A percentile compares a stretch with the other conserved stretches of the same genome.
Conservation (phyloP, 805 yeast genomes). For the Metschnikowia lochheadii region DNA sequence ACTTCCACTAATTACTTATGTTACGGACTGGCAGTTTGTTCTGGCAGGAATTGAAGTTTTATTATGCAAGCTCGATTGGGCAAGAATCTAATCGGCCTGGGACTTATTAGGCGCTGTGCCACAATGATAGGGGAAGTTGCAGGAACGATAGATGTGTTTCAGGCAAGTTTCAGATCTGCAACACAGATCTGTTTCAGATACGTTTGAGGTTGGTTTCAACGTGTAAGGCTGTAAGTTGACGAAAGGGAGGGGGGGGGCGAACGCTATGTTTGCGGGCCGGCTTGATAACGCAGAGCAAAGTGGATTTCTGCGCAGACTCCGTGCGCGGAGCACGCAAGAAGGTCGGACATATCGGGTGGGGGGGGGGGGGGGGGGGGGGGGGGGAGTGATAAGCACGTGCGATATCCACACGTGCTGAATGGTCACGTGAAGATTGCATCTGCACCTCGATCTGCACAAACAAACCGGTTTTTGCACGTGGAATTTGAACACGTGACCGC, state of each 20-base stretch:
- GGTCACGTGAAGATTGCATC: not conserved
- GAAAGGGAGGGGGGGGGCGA: not conserved
- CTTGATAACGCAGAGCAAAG: conserved; percentile 2
- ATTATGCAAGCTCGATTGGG: too few species aligned
- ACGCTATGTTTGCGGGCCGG: not conserved
- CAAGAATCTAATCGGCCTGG: too few species aligned
- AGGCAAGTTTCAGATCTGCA: not conserved
- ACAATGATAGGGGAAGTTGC: not conserved
- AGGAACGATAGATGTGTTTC: not conserved
- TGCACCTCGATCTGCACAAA: too few species aligned
- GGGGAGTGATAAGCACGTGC: not conserved
- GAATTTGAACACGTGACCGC: not conserved
- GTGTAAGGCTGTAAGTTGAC: not conserved
- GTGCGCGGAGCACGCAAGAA: conserved; percentile 1
- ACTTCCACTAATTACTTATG: too few species aligned
- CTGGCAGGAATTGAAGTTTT: too few species aligned
- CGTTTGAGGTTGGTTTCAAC: not conserved
- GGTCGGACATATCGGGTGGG: conserved; percentile 3
- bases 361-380: too few species aligned
- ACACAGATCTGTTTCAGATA: not conserved
- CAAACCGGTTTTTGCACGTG: too few species aligned
- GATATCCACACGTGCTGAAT: not conserved
- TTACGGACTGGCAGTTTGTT: too few species aligned
- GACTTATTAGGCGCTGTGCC: not conserved
- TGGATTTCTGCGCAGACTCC: conserved; percentile 1